Conservation (phyloP, 2,329 filamentous ascomycete species). For the Fusarium sp. region DNA sequence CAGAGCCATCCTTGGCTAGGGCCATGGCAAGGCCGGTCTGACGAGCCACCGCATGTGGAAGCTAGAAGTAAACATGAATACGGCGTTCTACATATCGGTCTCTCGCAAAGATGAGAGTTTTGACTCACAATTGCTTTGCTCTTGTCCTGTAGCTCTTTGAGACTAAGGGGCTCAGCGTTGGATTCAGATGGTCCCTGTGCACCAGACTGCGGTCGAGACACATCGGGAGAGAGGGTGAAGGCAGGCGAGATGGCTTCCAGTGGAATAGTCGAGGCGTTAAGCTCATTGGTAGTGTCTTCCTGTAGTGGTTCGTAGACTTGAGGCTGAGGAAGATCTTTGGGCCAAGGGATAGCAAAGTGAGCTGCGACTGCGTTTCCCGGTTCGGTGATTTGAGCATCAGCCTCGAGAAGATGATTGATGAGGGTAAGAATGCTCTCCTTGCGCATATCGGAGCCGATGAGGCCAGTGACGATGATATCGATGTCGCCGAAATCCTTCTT, state of each 20-base stretch:
- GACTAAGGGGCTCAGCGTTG: background rate
- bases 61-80: constrained; percentile 3
- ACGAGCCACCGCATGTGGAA: background rate
- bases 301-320: background rate
- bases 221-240: background rate
- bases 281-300: background rate
- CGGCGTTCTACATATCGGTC: background rate
- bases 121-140: constrained; percentile 2
- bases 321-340: constrained; percentile 42
- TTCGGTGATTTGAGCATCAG: constrained; percentile 54
- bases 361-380: constrained; percentile 46
- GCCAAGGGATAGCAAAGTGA: constrained; percentile 70
- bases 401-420: constrained; percentile 56
- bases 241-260: background rate
- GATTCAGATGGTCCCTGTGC: background rate
- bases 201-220: background rate
- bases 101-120: no score
- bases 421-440: constrained; percentile 50
- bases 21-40: background rate
- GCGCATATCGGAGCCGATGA: constrained; percentile 31
- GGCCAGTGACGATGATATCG: constrained; percentile 71
- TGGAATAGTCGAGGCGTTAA: background rate
- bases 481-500: constrained; percentile 79
- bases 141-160: background rate
- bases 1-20: background rate